Base-by-base conservation (phyloP, 106 monocot species). In the Dioscorea dumetorum region DNA sequence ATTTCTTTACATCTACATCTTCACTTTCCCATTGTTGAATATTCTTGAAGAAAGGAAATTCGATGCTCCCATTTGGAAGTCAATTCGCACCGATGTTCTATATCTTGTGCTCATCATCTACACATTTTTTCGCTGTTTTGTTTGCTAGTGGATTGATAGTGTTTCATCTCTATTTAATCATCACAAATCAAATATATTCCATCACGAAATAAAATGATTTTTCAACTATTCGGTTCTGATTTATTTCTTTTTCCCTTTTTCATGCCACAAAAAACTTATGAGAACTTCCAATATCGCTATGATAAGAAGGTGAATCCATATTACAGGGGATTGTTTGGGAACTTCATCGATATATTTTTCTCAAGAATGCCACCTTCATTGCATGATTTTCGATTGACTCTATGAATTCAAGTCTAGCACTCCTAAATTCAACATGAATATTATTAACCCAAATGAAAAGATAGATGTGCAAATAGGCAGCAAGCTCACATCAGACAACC, bases 61-160 rank as follows among this genome's bases (percentile, higher is more conserved):
- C 58, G 54, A 51, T 6, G 49, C 75, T 57, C 80, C 86, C 4
- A 16, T 91, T 22, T 69, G 62, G 76, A 77, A 82, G 62, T 77
- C 88, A 14, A 82, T 97, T 77, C 72, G 22, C 33, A 74, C 79
- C 14, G 91, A 97, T 61, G 52, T 84, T 18, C 22, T 89, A n/a
- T 97, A 91, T 8, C 81, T 99, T 51, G 51, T 81, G 52, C 87
- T 99, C 48, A 93, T 99, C 10, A 61, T 75, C 1, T 99, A 99
- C 75, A 85, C 93, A 8, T 99, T 99, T 74, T n/a, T 77, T 99
- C 62, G 71, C 83, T 8, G 83, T 90, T 24, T 99, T 92, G 99
- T 99, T 99, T 75, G 99, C 93, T 61, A 92, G 92, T 24, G 99
- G 99, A 19, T 90, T 99, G 65, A 99, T 90, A 12, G 79, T 93